Conservation (phyloP, 1,284 basidiomycete genomes). For the Cutaneotrichosporon sp. region DNA sequence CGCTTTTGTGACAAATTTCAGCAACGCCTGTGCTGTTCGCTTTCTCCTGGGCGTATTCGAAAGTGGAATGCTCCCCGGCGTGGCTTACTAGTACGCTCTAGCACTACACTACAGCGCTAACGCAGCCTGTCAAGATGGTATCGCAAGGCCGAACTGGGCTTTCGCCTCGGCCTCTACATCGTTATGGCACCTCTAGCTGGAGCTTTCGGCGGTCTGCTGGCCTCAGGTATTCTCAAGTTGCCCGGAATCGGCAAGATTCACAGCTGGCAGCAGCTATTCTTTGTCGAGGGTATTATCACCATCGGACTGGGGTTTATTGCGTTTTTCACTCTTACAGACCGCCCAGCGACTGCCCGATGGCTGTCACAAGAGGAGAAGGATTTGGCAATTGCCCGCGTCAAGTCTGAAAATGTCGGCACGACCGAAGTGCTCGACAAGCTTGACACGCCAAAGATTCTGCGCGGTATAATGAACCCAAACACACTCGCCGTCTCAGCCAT, state of each 20-base stretch:
- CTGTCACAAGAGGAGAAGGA: conserved; percentile 25
- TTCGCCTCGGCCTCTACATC: conserved; percentile 16
- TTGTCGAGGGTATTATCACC: conserved; percentile 37
- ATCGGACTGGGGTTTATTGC: conserved; percentile 23
- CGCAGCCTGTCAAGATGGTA: conserved; percentile 26
- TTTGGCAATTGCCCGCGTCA: conserved; percentile 24
- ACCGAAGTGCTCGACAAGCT: conserved; percentile 16
- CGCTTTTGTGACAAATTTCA: conserved; percentile 25
- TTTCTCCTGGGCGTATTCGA: conserved; percentile 36
- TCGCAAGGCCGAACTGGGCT: conserved; percentile 17
- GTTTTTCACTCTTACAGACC: conserved; percentile 26
- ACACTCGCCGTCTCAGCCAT: conserved; percentile 32
- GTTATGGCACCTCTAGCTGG: conserved; percentile 11
- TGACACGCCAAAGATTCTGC: conserved; percentile 5
- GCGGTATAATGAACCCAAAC: conserved; percentile 23
- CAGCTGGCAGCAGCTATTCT: conserved; percentile 24
- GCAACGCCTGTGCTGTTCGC: conserved; percentile 15
- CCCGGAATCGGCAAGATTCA: conserved; percentile 19
- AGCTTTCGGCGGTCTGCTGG: conserved; percentile 22
- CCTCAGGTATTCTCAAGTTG: conserved; percentile 18
- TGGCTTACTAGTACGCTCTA: conserved; percentile 33
- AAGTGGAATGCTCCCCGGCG: conserved; percentile 31
- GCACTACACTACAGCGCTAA: too few species aligned
- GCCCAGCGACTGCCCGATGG: conserved; percentile 23
- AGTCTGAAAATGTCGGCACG: conserved; percentile 25